phyloP scores from a whole-genome alignment of 2,329 filamentous ascomycete genomes.

The Arthrinium phaeospermum region DNA sequence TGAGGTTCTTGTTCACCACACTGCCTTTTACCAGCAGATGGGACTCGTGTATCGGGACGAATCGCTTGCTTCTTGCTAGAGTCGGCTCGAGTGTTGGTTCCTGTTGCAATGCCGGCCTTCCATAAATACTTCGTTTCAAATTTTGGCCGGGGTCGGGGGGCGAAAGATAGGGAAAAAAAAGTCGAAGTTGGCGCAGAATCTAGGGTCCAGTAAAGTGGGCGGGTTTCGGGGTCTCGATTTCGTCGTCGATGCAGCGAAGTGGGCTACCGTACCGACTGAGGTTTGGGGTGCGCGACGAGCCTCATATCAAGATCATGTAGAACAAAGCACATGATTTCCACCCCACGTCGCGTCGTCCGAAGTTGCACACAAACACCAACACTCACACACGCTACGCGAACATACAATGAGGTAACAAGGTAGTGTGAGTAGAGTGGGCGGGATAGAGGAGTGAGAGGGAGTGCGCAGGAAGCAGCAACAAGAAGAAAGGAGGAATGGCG shows the following conservation, averaged over 20 bases:
- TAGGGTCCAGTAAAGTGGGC: background rate
- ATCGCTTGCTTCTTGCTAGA: background rate
- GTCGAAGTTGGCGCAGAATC: background rate
- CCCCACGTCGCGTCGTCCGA: background rate
- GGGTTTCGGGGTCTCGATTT: background rate
- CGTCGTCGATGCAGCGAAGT: background rate
- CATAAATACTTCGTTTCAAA: background rate
- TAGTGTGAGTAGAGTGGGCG: background rate
- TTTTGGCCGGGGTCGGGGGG: background rate
- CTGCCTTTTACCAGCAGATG: slow-evolving; percentile 17
- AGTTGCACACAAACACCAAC: background rate
- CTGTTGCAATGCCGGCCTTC: background rate
- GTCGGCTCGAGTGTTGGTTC: background rate
- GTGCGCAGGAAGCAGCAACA: background rate
- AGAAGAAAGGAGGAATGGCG: background rate
- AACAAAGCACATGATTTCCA: background rate
- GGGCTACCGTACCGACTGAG: slow-evolving; percentile 5
- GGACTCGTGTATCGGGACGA: background rate
- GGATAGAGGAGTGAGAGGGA: background rate
- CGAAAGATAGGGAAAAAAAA: slow-evolving; percentile 1
- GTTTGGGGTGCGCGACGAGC: background rate
- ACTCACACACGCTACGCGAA: background rate
- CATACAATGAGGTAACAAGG: background rate
- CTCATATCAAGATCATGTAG: slow-evolving; percentile 11
- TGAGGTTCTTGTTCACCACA: background rate